These are phyloP conservation scores for Trypanosomatidae sp. DNA, from an alignment of 208 protist species.

Conservation along the genomic window DNA sequence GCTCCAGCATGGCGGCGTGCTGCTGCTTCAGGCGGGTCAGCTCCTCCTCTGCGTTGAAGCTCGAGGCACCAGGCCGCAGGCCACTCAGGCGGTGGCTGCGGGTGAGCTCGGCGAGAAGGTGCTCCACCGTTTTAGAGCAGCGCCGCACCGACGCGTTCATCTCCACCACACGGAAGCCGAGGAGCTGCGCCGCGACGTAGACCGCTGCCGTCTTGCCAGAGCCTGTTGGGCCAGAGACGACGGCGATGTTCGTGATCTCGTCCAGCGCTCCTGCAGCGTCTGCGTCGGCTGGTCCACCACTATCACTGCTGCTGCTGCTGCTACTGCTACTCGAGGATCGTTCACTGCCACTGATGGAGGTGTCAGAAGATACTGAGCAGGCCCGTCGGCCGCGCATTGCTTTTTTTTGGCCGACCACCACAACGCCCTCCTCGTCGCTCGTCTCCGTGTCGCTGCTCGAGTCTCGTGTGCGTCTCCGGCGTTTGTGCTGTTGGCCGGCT, in stretches of 20 bases:
- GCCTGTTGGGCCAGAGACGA: slow-evolving; percentile 69
- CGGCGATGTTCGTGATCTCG: slow-evolving; percentile 83
- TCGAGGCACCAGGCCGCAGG: slow-evolving; percentile 24
- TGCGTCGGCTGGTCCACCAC: slow-evolving; percentile 2
- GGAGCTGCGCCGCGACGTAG: slow-evolving; percentile 71
- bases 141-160: slow-evolving; percentile 77
- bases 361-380: too few relatives aligned
- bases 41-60: slow-evolving; percentile 62
- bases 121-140: slow-evolving; percentile 67
- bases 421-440: too few relatives aligned
- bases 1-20: slow-evolving; percentile 35
- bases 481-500: too few relatives aligned
- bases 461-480: too few relatives aligned
- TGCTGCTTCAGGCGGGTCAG: slow-evolving; percentile 64
- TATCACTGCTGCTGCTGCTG: slow-evolving; percentile 12
- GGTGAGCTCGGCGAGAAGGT: slow-evolving; percentile 79
- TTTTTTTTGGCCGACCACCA: too few relatives aligned
- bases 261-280: slow-evolving; percentile 24
- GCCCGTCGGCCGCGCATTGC: too few relatives aligned
- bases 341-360: too few relatives aligned
- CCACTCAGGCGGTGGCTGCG: slow-evolving; percentile 64
- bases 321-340: slow-evolving; percentile 1
- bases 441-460: too few relatives aligned
- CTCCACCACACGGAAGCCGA: slow-evolving; percentile 83
- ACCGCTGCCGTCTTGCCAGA: slow-evolving; percentile 80